A percentile compares a stretch with the other conserved stretches of the same genome.
Evolutionary conservation across 331 rosid genomes (phyloP).

Genomic region (Acacia concinna): DNA sequence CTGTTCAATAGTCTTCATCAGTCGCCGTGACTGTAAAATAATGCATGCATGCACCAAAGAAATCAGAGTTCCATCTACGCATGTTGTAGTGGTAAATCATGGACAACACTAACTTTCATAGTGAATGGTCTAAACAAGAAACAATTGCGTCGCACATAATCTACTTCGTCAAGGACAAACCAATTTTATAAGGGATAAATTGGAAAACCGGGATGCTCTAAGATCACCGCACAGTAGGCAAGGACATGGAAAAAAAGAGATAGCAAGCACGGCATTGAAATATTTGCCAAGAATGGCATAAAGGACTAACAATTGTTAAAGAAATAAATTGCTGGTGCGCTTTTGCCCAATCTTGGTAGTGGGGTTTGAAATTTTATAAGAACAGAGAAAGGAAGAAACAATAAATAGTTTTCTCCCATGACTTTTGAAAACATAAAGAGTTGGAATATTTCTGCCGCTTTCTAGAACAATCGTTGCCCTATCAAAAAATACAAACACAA

Average conservation of each 20-base stretch:
- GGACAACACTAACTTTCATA: too few species aligned
- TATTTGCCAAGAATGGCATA: neutral
- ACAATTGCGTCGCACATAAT: too few species aligned
- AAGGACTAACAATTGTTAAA: neutral
- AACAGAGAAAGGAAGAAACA: neutral
- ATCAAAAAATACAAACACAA: neutral
- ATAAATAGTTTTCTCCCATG: neutral
- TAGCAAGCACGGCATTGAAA: neutral
- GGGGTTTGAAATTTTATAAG: too few species aligned
- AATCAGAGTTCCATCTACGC: too few species aligned
- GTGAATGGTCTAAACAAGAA: too few species aligned
- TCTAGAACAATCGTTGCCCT: neutral
- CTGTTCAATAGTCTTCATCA: constrained; percentile 49
- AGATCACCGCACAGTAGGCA: neutral
- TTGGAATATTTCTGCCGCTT: neutral
- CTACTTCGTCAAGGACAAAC: neutral
- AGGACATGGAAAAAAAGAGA: neutral
- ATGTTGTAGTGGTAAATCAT: too few species aligned
- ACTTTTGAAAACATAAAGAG: neutral
- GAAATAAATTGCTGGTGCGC: neutral
- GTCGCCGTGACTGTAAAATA: constrained; percentile 46
- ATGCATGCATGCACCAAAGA: neutral
- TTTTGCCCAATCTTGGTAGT: neutral
- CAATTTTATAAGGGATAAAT: neutral
- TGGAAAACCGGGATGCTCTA: neutral